Percentiles rank a stretch among this genome's conserved stretches.
Evolutionary conservation across 345 rosid genomes (phyloP).

Genomic region (Corchorus capsularis): DNA sequence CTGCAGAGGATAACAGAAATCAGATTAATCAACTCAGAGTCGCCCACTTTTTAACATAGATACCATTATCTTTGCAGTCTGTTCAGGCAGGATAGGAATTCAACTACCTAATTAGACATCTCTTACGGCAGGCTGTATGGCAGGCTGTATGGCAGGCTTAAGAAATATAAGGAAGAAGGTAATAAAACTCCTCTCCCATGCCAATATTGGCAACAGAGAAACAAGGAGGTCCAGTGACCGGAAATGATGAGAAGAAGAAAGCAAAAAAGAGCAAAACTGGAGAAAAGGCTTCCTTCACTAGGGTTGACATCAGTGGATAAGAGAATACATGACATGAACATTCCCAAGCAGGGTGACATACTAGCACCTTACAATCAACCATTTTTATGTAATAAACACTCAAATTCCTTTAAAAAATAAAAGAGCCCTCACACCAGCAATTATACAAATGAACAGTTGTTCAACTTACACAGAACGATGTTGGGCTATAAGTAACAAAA

Average conservation of each 20-base stretch:
- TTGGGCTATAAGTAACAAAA: constrained; percentile 89
- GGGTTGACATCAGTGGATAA: background rate
- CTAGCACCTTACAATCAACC: background rate
- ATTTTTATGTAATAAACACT: background rate
- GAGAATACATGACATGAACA: background rate
- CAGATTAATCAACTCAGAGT: background rate
- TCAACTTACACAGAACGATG: constrained; percentile 91
- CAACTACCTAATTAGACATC: constrained; percentile 3
- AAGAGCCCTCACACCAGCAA: background rate
- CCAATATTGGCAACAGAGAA: background rate
- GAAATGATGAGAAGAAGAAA: background rate
- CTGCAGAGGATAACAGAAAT: constrained; percentile 48
- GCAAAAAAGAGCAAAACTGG: background rate
- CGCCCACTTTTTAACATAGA: background rate
- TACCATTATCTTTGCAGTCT: background rate
- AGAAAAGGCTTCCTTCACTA: background rate
- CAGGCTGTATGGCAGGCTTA: background rate
- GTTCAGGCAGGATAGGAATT: background rate
- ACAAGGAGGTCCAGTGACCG: background rate
- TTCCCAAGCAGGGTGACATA: background rate
- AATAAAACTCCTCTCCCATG: background rate
- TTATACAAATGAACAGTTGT: background rate
- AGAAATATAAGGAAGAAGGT: background rate
- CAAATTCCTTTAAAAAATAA: background rate
- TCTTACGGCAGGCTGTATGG: background rate